phyloP scores from a whole-genome alignment of 305 asterid genomes.

The Fraxinus nigra region DNA sequence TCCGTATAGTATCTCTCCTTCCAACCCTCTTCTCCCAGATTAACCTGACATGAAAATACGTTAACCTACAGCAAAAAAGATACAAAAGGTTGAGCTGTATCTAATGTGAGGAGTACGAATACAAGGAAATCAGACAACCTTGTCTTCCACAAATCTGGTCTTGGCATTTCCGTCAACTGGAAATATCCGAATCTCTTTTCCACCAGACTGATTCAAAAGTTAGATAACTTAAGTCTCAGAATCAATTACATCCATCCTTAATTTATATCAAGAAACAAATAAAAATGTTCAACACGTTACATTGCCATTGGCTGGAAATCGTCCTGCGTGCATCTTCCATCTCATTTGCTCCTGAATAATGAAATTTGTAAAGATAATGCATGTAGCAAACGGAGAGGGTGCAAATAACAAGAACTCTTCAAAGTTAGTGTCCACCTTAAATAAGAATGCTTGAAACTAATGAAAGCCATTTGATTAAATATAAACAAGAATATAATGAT shows the following conservation, averaged over 20 bases:
- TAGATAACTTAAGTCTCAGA: conserved; percentile 18
- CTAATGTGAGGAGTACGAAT: conserved; percentile 14
- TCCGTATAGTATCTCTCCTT: conserved; percentile 54
- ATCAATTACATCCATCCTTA: conserved; percentile 8
- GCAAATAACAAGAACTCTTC: conserved; percentile 6
- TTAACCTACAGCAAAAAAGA: conserved; percentile 8
- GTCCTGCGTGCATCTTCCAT: conserved; percentile 13
- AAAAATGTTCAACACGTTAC: conserved; percentile 14
- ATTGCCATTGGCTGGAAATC: conserved; percentile 22
- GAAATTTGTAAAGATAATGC: conserved; percentile 14
- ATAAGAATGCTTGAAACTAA: conserved; percentile 12
- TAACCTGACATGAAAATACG: conserved; percentile 39
- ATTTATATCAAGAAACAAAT: conserved; percentile 17
- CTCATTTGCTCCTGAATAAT: conserved; percentile 31
- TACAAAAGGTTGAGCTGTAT: neutral
- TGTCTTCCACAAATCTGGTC: conserved; percentile 32
- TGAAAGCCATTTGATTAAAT: conserved; percentile 7
- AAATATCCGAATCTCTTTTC: conserved; percentile 3
- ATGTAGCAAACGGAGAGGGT: conserved; percentile 2
- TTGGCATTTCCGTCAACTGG: conserved; percentile 1
- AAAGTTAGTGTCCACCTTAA: neutral
- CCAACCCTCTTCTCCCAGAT: conserved; percentile 58
- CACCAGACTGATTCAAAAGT: conserved; percentile 30
- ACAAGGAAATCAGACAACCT: conserved; percentile 36
- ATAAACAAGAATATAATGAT: neutral